phyloP scores from a whole-genome alignment of 129 eudicot species.

The Scalesia atractyloides region DNA sequence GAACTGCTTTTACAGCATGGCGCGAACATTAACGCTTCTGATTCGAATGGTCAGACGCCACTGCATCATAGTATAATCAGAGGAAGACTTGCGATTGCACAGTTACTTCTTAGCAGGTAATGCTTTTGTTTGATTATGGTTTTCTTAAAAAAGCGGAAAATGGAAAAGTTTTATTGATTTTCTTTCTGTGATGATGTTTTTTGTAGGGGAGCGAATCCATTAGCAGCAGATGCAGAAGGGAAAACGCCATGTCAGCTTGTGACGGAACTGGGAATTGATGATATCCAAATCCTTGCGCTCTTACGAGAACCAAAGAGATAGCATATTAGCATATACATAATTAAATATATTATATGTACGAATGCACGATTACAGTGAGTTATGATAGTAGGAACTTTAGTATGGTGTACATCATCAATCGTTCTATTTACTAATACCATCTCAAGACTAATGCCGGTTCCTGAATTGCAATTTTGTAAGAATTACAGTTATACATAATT shows the following conservation, averaged over 20 bases:
- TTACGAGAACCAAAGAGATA: conserved; percentile 52
- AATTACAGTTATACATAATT: conserved; percentile 18
- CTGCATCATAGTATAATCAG: conserved; percentile 72
- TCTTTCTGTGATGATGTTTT: conserved; percentile 6
- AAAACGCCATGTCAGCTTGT: conserved; percentile 65
- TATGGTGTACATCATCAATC: conserved; percentile 29
- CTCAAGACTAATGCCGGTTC: conserved; percentile 13
- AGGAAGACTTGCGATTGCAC: conserved; percentile 60
- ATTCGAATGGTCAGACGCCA: conserved; percentile 78
- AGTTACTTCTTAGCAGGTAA: conserved; percentile 73
- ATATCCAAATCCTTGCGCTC: conserved; percentile 65
- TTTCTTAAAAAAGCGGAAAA: neutral
- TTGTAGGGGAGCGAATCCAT: conserved; percentile 75
- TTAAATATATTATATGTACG: neutral
- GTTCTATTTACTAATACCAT: conserved; percentile 6
- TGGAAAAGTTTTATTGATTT: neutral
- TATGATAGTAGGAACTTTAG: conserved; percentile 29
- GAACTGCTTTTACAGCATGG: conserved; percentile 90
- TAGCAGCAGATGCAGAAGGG: conserved; percentile 54
- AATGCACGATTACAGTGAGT: conserved; percentile 1
- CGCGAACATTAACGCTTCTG: conserved; percentile 62
- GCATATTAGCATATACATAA: conserved; percentile 15
- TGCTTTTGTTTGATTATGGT: neutral
- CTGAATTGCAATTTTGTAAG: conserved; percentile 24
- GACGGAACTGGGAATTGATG: conserved; percentile 51